These are phyloP conservation scores for Austroboletus rostrupii DNA, from an alignment of 1,284 basidiomycete genomes.

Conservation along the genomic window DNA sequence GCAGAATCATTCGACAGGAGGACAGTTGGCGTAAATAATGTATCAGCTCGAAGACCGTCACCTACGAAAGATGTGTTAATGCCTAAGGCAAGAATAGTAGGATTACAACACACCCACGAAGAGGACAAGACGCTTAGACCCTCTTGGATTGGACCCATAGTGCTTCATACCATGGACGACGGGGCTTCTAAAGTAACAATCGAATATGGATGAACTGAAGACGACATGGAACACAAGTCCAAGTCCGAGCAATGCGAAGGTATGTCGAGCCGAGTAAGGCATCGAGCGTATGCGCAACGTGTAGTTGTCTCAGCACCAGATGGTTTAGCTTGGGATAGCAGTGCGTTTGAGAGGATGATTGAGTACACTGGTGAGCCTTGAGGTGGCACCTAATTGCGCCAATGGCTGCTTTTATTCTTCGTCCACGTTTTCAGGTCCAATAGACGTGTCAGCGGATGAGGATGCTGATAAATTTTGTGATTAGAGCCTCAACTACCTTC, in stretches of 20 bases:
- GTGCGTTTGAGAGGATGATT: no score
- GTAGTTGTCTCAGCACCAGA: no score
- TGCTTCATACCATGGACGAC: slow-evolving; percentile 72
- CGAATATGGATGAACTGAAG: slow-evolving; percentile 76
- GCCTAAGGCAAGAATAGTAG: no score
- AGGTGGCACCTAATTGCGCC: neutral
- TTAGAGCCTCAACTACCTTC: neutral
- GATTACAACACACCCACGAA: slow-evolving; percentile 60
- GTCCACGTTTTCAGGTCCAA: neutral
- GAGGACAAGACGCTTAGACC: slow-evolving; percentile 74
- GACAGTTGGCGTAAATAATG: slow-evolving; percentile 65
- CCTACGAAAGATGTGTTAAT: slow-evolving; percentile 38
- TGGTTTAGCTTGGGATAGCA: no score
- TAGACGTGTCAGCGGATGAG: neutral
- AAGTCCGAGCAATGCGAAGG: slow-evolving; percentile 45
- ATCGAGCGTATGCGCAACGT: no score
- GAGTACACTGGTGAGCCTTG: neutral
- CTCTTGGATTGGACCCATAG: slow-evolving; percentile 41
- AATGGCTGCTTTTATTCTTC: neutral
- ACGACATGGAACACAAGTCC: slow-evolving; percentile 74
- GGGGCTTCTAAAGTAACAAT: slow-evolving; percentile 86
- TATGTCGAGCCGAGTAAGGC: no score
- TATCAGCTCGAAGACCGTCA: slow-evolving; percentile 82
- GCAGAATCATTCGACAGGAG: slow-evolving; percentile 51
- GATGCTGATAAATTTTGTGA: neutral